A percentile compares a stretch with the other conserved stretches of the same genome.
Conservation (phyloP, 495 filamentous ascomycete genomes). For the Penicillium diatomitis region DNA sequence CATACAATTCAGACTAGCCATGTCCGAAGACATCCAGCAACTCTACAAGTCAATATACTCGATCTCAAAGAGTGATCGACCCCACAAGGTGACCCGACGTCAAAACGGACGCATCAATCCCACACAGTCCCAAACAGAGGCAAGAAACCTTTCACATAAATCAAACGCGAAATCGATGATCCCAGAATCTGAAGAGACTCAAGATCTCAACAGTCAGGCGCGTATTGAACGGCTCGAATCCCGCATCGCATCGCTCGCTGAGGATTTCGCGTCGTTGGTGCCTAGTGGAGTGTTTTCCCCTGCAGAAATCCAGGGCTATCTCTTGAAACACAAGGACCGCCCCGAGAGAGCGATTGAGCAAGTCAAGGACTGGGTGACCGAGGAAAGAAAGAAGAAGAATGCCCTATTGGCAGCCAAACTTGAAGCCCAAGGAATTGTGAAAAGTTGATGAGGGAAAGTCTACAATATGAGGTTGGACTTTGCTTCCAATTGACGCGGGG, state of each 20-base stretch:
- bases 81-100: background rate
- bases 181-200: background rate
- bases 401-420: constrained; percentile 1
- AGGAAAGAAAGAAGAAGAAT: constrained; percentile 44
- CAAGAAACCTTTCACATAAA: background rate
- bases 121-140: background rate
- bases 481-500: no score
- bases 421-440: background rate
- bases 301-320: constrained; percentile 70
- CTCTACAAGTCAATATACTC: constrained; percentile 65
- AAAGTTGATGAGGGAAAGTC: background rate
- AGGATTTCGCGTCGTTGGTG: constrained; percentile 50
- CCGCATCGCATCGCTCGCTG: constrained; percentile 34
- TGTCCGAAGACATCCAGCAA: constrained; percentile 49
- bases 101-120: background rate
- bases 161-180: background rate
- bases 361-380: constrained; percentile 48
- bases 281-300: constrained; percentile 59
- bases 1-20: constrained; percentile 60
- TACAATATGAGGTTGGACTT: no score
- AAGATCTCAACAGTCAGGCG: background rate
- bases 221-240: constrained; percentile 7
- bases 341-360: constrained; percentile 51
- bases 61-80: background rate
- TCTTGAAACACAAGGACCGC: constrained; percentile 57